Percentiles rank a stretch among this genome's conserved stretches.
These are phyloP conservation scores for Scenedesmus sp. DNA, from an alignment of 163 green algal genomes.

Conservation along the genomic window DNA sequence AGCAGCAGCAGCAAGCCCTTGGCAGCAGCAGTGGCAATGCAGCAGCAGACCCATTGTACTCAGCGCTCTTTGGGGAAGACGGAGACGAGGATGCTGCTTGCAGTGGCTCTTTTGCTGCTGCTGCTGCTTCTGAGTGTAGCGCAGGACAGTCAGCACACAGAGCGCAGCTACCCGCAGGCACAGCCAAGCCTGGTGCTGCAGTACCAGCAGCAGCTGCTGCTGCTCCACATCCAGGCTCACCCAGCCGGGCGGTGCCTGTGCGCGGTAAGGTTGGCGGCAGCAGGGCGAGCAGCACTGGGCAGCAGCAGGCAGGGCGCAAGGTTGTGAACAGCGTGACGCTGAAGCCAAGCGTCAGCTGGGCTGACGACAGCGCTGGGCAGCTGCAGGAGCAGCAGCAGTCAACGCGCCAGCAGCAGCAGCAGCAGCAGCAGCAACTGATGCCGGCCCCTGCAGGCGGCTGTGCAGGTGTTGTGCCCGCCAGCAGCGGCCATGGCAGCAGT, in stretches of 20 bases:
- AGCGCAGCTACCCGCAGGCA: not conserved
- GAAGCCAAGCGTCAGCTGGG: conserved; percentile 10
- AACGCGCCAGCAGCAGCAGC: not conserved
- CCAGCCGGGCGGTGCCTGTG: not conserved
- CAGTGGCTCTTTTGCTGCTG: not conserved
- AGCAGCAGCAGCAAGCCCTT: not conserved
- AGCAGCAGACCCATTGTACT: conserved; percentile 7
- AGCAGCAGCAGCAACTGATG: not conserved
- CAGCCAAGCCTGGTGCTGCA: not conserved
- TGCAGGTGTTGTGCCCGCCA: not conserved
- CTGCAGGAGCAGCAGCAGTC: conserved; percentile 7
- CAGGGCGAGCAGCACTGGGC: not conserved
- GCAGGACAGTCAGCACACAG: not conserved
- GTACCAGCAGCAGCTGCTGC: not conserved
- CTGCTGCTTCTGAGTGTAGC: not conserved
- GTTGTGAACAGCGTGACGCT: conserved; percentile 8
- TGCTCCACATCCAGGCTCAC: not conserved
- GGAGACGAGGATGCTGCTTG: conserved; percentile 25
- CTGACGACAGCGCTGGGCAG: not conserved
- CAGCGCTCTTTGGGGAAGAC: conserved; percentile 39
- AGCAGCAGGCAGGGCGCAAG: conserved; percentile 11
- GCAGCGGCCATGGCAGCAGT: not conserved
- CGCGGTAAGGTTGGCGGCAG: conserved; percentile 6
- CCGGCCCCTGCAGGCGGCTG: not conserved
- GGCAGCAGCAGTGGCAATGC: not conserved